Evolutionary conservation across 345 rosid species (phyloP), one percentile per base, ranked within the genome.

Genomic region (Gossypium mustelinum): DNA sequence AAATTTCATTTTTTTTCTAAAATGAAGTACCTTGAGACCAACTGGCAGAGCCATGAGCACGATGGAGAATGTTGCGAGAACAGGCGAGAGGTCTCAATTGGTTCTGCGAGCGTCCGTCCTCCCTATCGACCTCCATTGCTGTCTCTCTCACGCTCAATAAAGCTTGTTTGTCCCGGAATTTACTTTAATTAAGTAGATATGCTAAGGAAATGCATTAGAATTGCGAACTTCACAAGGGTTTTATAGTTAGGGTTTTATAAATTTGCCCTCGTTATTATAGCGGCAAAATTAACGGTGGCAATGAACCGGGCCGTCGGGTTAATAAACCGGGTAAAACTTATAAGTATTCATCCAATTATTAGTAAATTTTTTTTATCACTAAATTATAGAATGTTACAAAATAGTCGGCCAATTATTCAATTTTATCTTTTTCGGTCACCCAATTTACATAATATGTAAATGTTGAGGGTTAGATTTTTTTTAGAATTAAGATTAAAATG

Each of bases 21-120:
- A 50, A 68, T 20, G 50, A 48, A 34, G 24, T 52, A 93, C 99
- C 99, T 87, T 93, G 98, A 43, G 89, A 84, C 98, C 98, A 95
- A 77, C 92, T 90, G 41, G 98, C 97, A 24, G 99, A 95, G 70
- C 99, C 99, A 83, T 95, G 97, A 61, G 99, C 93, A 44, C 97
- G 96, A 79, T 91, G 87, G 62, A 91, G 98, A 68, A 87, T 79
- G 79, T 82, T 88, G 67, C 91, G 93, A 17, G 94, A 83, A 81
- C 94, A 91, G 58, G 93, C 82, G 14, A 93, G 86, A 3, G 94
- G 97, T 78, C 98, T 87, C 79, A 93, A 78, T 27, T 95, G 99
- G 81, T 87, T 89, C 14, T 84, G 84, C 4, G 80, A 48, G 72
- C 72, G 72, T 70, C 73, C 73, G 11, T 70, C 73, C n/a, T 52